These are phyloP conservation scores for Terfezia boudieri DNA, from an alignment of 495 filamentous ascomycete species.

Conservation along the genomic window DNA sequence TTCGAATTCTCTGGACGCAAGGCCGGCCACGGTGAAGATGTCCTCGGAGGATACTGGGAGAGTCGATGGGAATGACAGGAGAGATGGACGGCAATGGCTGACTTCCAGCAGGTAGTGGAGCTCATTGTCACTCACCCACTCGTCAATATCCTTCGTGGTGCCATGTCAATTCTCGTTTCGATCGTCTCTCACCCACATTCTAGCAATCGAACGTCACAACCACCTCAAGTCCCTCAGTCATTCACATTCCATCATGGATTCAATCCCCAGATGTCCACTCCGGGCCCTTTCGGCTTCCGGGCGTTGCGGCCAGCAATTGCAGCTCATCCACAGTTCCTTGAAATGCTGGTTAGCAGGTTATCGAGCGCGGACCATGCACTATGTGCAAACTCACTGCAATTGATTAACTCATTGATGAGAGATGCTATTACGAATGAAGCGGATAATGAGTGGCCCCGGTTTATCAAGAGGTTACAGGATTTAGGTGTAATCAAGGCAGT, in stretches of 20 bases:
- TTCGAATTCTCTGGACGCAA: no score
- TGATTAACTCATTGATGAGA: slow-evolving; percentile 86
- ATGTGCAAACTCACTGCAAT: slow-evolving; percentile 81
- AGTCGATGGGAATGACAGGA: no score
- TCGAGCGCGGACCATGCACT: slow-evolving; percentile 89
- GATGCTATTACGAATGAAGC: slow-evolving; percentile 69
- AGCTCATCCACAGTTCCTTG: slow-evolving; percentile 77
- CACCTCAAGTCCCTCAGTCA: background rate
- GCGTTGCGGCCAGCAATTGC: slow-evolving; percentile 83
- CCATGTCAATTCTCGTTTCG: slow-evolving; percentile 86
- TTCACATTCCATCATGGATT: slow-evolving; percentile 11
- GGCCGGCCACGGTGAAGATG: no score
- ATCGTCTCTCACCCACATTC: slow-evolving; percentile 68
- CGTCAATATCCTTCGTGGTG: slow-evolving; percentile 88
- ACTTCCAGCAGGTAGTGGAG: slow-evolving; percentile 47
- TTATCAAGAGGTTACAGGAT: slow-evolving; percentile 83
- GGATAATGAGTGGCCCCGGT: slow-evolving; percentile 74
- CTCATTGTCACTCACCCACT: slow-evolving; percentile 87
- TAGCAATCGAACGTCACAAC: slow-evolving; percentile 18
- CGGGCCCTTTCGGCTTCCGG: slow-evolving; percentile 50
- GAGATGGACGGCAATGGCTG: no score
- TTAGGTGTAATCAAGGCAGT: slow-evolving; percentile 82
- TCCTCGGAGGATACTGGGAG: no score
- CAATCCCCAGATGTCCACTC: slow-evolving; percentile 11
- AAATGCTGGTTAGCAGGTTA: slow-evolving; percentile 71